Evolutionary conservation across 805 yeast genomes (phyloP), one percentile per base, ranked within the genome.

Genomic region (Saccharomycopsis schoenii): DNA sequence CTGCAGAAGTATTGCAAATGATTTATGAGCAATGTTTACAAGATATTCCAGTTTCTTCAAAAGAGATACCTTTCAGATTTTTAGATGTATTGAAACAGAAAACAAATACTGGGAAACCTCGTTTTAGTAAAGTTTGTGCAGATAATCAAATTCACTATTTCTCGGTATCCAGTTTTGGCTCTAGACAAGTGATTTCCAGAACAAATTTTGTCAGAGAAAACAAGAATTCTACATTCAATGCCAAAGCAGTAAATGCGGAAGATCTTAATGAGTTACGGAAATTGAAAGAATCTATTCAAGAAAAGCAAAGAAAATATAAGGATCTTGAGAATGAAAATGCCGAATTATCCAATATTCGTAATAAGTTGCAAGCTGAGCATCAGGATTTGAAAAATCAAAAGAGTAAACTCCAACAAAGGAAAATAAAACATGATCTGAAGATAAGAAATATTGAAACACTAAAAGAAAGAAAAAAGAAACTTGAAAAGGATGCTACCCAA

Each of bases 1-100:
- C 97, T 0, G 68, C 71, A 5, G 80, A 80, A 10, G 96, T 93
- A 1, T 69, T 89, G 58, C 77, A 79, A 59, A 89, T 88, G 90
- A 76, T 92, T 39, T 73, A 74, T 59, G 73, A 72, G 42, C 77
- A 79, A 55, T 70, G 83, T 17, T 40, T 63, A 50, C 78, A 83
- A 64, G 70, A 71, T 59, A 81, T 89, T 36, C 97, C 97, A 0
- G 84, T 86, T 5, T 69, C 88, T 0, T 71, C 74, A 15, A 72
- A 69, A n/a, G 79, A 77, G 1, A 69, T 86, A 43, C 67, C 76
- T 10, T 72, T 73, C 10, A 65, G 68, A 4, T 80, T 80, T 62
- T 70, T 77, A 21, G 59, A 41, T 72, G 74, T 17, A 64, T 59
- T 54, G 70, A 79, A 60, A 73, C 55, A n/a, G 77, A 75, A 4